Evolutionary conservation across 129 eudicot genomes (phyloP).

Genomic region (Escallonia rubra): DNA sequence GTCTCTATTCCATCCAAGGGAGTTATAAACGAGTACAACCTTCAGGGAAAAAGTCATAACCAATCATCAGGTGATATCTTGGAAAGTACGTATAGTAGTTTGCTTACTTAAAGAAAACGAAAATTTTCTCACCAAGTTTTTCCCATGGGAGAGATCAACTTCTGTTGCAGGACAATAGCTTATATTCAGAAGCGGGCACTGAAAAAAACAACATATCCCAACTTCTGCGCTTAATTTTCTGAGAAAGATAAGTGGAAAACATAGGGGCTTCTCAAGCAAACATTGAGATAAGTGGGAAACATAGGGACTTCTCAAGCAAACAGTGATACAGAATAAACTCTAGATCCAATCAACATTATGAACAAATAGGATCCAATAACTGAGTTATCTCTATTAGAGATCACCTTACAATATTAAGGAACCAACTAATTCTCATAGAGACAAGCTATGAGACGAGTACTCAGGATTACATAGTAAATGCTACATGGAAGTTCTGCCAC

Average conservation of each 20-base stretch:
- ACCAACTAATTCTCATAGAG: no score
- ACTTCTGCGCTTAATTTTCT: no score
- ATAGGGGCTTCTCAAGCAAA: neutral
- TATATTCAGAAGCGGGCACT: constrained; percentile 27
- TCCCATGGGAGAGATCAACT: constrained; percentile 10
- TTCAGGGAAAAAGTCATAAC: neutral
- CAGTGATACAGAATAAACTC: no score
- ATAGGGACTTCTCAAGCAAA: neutral
- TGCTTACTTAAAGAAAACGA: neutral
- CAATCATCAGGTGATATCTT: neutral
- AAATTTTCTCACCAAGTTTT: constrained; percentile 21
- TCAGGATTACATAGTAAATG: no score
- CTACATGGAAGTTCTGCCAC: no score
- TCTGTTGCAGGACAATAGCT: constrained; percentile 25
- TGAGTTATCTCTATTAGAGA: no score
- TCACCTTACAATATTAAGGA: no score
- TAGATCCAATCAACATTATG: no score
- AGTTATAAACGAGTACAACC: constrained; percentile 21
- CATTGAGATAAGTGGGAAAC: neutral
- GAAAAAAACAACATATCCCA: neutral
- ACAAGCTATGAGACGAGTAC: no score
- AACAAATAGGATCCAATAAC: no score
- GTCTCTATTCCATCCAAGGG: constrained; percentile 26
- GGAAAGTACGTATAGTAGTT: no score
- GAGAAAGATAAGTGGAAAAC: no score